Evolutionary conservation across 495 filamentous ascomycete genomes (phyloP).

Genomic region (Tuber aestivum): DNA sequence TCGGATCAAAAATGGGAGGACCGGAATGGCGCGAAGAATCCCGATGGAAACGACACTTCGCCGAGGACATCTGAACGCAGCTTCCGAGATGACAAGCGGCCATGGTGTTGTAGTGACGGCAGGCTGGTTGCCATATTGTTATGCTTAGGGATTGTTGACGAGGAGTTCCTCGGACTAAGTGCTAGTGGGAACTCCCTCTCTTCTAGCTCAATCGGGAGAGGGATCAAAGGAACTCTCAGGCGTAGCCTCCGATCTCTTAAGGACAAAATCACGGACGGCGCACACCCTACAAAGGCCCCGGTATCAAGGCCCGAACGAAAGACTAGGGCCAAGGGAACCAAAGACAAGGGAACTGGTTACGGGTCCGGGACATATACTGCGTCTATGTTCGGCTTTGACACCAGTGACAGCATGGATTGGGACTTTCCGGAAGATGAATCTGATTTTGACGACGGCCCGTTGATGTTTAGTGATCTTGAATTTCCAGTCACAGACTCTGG

Average conservation of each 20-base stretch:
- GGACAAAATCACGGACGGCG: constrained; percentile 22
- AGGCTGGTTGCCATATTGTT: constrained; percentile 21
- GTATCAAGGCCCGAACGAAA: constrained; percentile 16
- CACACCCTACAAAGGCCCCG: constrained; percentile 11
- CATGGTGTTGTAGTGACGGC: constrained; percentile 26
- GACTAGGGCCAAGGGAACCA: constrained; percentile 11
- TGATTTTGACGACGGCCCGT: constrained; percentile 17
- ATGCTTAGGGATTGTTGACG: constrained; percentile 22
- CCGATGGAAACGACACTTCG: not conserved
- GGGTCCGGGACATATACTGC: constrained; percentile 23
- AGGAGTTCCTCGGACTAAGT: constrained; percentile 14
- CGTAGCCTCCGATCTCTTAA: constrained; percentile 25
- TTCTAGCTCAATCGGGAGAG: not conserved
- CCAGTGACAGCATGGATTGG: constrained; percentile 20
- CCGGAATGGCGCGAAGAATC: not conserved
- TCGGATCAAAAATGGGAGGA: constrained; percentile 3
- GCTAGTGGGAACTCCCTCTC: constrained; percentile 8
- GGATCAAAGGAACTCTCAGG: constrained; percentile 24
- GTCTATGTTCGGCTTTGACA: constrained; percentile 15
- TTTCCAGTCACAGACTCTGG: constrained; percentile 9
- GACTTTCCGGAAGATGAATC: constrained; percentile 22
- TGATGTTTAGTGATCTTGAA: constrained; percentile 4
- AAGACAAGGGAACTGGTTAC: constrained; percentile 32
- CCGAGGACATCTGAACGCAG: constrained; percentile 6
- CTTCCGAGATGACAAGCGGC: constrained; percentile 10